These are phyloP conservation scores for Helotiales sp. DNA, from an alignment of 2,329 filamentous ascomycete genomes.

Conservation along the genomic window DNA sequence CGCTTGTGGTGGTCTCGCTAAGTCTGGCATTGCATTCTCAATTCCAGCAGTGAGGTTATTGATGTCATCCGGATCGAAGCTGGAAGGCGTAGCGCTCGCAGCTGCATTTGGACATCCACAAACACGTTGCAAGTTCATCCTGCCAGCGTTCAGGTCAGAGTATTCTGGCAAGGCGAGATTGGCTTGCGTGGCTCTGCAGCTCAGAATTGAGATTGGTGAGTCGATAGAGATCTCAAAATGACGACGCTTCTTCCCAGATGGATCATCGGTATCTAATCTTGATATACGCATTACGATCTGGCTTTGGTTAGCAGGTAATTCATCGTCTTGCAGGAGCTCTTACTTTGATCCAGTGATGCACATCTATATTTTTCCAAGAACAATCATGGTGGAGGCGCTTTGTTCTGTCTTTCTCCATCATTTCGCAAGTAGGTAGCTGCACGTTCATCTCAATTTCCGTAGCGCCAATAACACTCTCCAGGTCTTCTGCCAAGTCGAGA, in stretches of 20 bases:
- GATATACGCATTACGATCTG: constrained; percentile 75
- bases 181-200: constrained; percentile 69
- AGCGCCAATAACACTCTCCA: constrained; percentile 57
- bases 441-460: constrained; percentile 78
- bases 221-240: constrained; percentile 80
- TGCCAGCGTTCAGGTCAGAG: constrained; percentile 49
- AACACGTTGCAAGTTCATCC: constrained; percentile 41
- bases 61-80: constrained; percentile 38
- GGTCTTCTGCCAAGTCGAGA: constrained; percentile 44
- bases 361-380: constrained; percentile 71
- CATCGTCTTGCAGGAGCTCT: constrained; percentile 14
- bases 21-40: constrained; percentile 6
- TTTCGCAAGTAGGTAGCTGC: constrained; percentile 68
- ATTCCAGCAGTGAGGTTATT: neutral
- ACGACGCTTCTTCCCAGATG: constrained; percentile 56
- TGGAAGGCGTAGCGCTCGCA: constrained; percentile 16
- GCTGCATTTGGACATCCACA: constrained; percentile 67
- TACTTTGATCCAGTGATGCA: constrained; percentile 79
- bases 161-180: constrained; percentile 72
- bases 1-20: constrained; percentile 48
- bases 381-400: constrained; percentile 70
- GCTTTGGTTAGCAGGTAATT: constrained; percentile 6
- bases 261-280: constrained; percentile 63
- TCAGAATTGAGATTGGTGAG: constrained; percentile 73
- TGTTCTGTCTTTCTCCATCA: constrained; percentile 62